phyloP scores from a whole-genome alignment of 352 stramenopile genomes.

The Pseudoperonospora humuli region DNA sequence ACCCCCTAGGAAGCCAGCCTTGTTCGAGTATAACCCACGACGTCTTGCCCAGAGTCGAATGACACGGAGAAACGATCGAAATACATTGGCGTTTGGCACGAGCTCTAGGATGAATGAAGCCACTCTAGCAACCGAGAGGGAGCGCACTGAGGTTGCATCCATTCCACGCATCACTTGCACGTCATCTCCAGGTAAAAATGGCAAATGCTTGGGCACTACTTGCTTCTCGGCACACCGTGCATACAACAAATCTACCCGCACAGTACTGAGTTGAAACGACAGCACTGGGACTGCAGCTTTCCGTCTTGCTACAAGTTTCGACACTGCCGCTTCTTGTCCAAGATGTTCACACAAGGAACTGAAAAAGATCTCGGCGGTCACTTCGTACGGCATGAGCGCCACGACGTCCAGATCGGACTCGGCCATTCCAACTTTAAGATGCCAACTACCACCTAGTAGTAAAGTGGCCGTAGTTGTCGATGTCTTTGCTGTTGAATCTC shows the following conservation, averaged over 20 bases:
- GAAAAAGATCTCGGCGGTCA: slow-evolving; percentile 67
- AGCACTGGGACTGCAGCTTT: slow-evolving; percentile 70
- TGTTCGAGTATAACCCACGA: slow-evolving; percentile 81
- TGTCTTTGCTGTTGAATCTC: neutral
- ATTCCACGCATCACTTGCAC: slow-evolving; percentile 67
- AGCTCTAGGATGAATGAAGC: slow-evolving; percentile 76
- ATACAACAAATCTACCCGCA: slow-evolving; percentile 75
- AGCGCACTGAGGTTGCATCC: slow-evolving; percentile 67
- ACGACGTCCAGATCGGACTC: slow-evolving; percentile 81
- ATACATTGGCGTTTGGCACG: slow-evolving; percentile 63
- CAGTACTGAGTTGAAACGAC: slow-evolving; percentile 56
- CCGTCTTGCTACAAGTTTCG: slow-evolving; percentile 61
- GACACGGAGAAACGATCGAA: slow-evolving; percentile 62
- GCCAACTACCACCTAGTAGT: slow-evolving; percentile 70
- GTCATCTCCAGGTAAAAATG: slow-evolving; percentile 47
- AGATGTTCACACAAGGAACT: slow-evolving; percentile 50
- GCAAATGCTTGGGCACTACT: slow-evolving; percentile 64
- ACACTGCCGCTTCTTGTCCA: slow-evolving; percentile 25
- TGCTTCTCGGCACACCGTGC: slow-evolving; percentile 51
- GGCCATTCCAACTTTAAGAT: slow-evolving; percentile 65
- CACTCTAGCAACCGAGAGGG: slow-evolving; percentile 67
- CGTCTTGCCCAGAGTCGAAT: slow-evolving; percentile 69
- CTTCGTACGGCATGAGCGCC: slow-evolving; percentile 50
- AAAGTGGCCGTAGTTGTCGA: slow-evolving; percentile 42
- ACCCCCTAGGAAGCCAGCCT: slow-evolving; percentile 70